Conservation (phyloP, 108 stramenopile species). For the Mediolabrus comicus region DNA sequence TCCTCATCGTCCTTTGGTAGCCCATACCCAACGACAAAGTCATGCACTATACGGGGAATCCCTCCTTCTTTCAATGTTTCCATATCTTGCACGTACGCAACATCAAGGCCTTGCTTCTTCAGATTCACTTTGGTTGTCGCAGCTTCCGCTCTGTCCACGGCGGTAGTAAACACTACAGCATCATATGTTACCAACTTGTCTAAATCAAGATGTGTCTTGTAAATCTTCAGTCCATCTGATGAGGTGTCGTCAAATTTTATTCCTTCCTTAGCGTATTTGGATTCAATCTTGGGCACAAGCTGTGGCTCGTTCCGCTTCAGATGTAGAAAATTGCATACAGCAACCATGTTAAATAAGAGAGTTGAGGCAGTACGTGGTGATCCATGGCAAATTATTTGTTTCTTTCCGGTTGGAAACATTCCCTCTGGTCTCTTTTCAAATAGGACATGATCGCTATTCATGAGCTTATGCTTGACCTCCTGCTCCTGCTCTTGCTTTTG, state of each 20-base stretch:
- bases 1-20: conserved; percentile 8
- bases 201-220: conserved; percentile 28
- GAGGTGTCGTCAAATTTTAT: neutral
- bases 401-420: neutral
- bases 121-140: neutral
- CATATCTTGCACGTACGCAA: conserved; percentile 48
- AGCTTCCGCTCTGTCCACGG: conserved; percentile 21
- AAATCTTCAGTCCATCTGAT: neutral
- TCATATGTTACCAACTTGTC: conserved; percentile 11
- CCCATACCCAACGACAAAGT: conserved; percentile 27
- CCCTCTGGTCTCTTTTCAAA: neutral
- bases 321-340: conserved; percentile 34
- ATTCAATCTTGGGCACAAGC: conserved; percentile 6
- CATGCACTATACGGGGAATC: conserved; percentile 7
- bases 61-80: conserved; percentile 23
- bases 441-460: neutral
- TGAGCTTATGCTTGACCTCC: neutral
- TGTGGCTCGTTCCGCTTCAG: conserved; percentile 12
- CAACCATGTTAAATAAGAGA: conserved; percentile 41
- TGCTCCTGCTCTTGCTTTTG: too few relatives aligned
- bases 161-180: conserved; percentile 31
- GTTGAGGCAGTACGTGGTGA: conserved; percentile 39
- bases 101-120: conserved; percentile 15
- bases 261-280: conserved; percentile 5
- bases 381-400: conserved; percentile 35